Evolutionary conservation across 345 rosid genomes (phyloP).

Genomic region (Rhizophora apiculata): DNA sequence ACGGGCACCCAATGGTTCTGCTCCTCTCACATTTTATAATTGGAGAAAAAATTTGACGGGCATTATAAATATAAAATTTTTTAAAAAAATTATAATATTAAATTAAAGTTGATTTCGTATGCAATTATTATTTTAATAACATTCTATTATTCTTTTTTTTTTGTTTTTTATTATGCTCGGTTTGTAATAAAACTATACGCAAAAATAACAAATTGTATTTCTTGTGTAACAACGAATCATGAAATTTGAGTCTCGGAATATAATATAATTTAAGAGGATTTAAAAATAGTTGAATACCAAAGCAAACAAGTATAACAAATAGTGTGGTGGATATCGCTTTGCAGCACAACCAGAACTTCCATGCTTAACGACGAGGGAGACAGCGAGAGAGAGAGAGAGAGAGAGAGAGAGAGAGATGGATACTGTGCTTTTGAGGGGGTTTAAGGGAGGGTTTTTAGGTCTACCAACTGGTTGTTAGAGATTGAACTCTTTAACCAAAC

Average conservation of each 20-base stretch:
- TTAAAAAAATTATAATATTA: not conserved
- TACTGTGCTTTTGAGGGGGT: constrained; percentile 28
- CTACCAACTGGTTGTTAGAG: constrained; percentile 93
- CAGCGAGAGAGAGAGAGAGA: constrained; percentile 13
- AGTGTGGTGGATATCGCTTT: constrained; percentile 62
- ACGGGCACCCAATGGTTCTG: constrained; percentile 42
- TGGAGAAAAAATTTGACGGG: too few relatives aligned
- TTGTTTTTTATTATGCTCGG: too few relatives aligned
- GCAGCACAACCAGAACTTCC: constrained; percentile 50
- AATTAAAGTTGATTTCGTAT: not conserved
- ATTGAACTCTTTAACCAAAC: constrained; percentile 74
- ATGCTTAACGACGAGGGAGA: constrained; percentile 50
- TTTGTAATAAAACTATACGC: too few relatives aligned
- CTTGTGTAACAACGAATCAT: too few relatives aligned
- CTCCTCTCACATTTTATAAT: constrained; percentile 19
- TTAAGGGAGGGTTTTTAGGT: constrained; percentile 76
- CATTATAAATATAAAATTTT: not conserved
- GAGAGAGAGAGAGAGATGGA: constrained; percentile 7
- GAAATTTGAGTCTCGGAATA: too few relatives aligned
- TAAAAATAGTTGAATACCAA: not conserved
- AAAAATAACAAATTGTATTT: too few relatives aligned
- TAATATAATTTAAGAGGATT: too few relatives aligned
- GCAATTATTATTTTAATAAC: not conserved
- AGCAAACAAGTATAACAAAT: not conserved
- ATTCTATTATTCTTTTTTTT: too few relatives aligned